These are phyloP conservation scores for Aspergillus felis DNA, from an alignment of 2,329 filamentous ascomycete species.

Conservation along the genomic window DNA sequence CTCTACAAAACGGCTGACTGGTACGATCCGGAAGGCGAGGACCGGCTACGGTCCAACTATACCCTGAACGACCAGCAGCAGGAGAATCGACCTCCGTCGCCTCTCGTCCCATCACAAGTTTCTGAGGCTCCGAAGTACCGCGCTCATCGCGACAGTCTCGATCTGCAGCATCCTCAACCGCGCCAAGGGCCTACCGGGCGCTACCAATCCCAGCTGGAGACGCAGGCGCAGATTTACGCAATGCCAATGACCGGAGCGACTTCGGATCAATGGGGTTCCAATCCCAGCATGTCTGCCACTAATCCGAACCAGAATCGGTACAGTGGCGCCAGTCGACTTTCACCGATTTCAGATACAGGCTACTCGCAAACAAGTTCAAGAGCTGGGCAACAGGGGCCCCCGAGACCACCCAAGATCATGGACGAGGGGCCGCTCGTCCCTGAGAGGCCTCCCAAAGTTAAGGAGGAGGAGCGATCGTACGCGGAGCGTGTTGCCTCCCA, in stretches of 20 bases:
- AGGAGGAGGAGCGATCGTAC: constrained; percentile 34
- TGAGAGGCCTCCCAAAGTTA: constrained; percentile 42
- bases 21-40: constrained; percentile 45
- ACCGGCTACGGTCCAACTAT: constrained; percentile 41
- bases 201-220: constrained; percentile 59
- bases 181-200: constrained; percentile 59
- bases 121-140: constrained; percentile 60
- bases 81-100: constrained; percentile 54
- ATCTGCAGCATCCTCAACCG: constrained; percentile 63
- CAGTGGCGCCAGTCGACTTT: constrained; percentile 39
- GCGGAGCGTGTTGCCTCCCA: constrained; percentile 40
- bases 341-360: constrained; percentile 45
- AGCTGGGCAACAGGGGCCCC: constrained; percentile 33
- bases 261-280: constrained; percentile 46
- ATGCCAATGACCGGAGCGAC: constrained; percentile 6
- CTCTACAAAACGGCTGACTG: constrained; percentile 47
- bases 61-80: constrained; percentile 39
- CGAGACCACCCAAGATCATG: constrained; percentile 51
- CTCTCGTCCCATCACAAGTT: constrained; percentile 57
- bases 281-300: constrained; percentile 35
- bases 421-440: constrained; percentile 60
- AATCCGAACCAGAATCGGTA: constrained; percentile 31
- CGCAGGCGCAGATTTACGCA: constrained; percentile 54
- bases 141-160: constrained; percentile 60
- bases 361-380: constrained; percentile 42